Base-by-base conservation (phyloP, 208 protist species). In the Trypanosoma scelopori region DNA sequence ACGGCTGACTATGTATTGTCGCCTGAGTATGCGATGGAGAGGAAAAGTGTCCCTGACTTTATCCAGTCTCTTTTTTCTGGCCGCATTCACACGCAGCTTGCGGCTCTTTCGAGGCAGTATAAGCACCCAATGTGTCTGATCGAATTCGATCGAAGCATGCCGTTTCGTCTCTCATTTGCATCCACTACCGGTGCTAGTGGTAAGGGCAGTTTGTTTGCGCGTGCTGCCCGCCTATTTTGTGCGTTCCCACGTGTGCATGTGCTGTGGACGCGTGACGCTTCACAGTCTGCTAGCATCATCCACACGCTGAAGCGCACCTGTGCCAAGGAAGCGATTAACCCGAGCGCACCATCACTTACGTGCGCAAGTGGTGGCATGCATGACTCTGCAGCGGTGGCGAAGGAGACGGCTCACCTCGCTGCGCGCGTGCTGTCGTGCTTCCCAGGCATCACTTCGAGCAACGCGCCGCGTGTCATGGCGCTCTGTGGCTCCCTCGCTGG, bases 1-100 rank as follows among this genome's bases (percentile, higher is more conserved):
- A 91, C 82, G 9, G 86, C 77, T 22, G 89, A 95, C 65, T 95
- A 95, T 67, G 80, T 95, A 6, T 73, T 95, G 25, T 93, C 87
- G 4, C 61, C 71, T n/a, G 52, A 61, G 27, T 91, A 86, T 74
- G 89, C 78, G 25, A 62, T 95, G 49, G 89, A 95, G 81, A 82
- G 89, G 18, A 95, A 95, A 59, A 86, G 83, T 56, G 77, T 92
- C 42, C 65, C 42, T 43, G 89, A 95, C 69, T 93, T 84, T 73
- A 53, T 80, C 49, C 79, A 85, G 53, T 95, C 89, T 4, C 64
- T 85, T 25, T 37, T 57, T 53, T 85, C 78, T 2, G 81, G 85
- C 22, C 86, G 89, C 48, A 83, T 95, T 53, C 60, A 78, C 48
- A 74, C 82, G 5, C 89, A 95, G 57, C 79, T 95, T 18, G 71